Conservation (phyloP, 2,329 filamentous ascomycete species). For the Stagonosporopsis cucurbitacearum region DNA sequence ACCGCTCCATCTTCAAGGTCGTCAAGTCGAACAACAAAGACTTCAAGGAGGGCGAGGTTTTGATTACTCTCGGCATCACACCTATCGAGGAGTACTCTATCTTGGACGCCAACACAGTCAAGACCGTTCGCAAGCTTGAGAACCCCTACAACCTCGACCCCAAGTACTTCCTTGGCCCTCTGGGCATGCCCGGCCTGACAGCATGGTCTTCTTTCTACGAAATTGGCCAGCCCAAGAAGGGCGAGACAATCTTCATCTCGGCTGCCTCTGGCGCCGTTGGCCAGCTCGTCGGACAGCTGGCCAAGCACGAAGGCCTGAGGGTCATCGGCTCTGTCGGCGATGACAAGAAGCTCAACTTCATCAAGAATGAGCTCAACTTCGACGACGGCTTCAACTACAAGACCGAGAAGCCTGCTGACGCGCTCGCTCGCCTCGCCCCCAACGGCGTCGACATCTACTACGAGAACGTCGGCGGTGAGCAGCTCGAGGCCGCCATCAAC, state of each 20-base stretch:
- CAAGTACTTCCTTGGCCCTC: constrained; percentile 73
- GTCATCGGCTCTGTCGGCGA: constrained; percentile 83
- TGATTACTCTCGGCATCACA: constrained; percentile 59
- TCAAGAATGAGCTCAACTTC: constrained; percentile 72
- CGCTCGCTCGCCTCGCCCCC: constrained; percentile 73
- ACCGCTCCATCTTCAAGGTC: constrained; percentile 69
- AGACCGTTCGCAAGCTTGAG: constrained; percentile 62
- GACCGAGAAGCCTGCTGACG: constrained; percentile 73
- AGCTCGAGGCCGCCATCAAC: constrained; percentile 71
- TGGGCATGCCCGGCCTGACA: constrained; percentile 81
- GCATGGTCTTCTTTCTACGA: constrained; percentile 77
- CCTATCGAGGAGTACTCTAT: constrained; percentile 73
- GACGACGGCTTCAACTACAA: constrained; percentile 88
- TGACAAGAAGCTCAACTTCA: constrained; percentile 80
- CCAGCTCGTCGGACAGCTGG: constrained; percentile 81
- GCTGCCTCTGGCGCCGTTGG: constrained; percentile 83
- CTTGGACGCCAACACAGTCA: constrained; percentile 57
- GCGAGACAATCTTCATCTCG: constrained; percentile 82
- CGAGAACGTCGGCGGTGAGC: constrained; percentile 80
- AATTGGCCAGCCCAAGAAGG: constrained; percentile 76
- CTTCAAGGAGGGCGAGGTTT: constrained; percentile 71
- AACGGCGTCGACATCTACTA: constrained; percentile 84
- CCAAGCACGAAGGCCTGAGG: constrained; percentile 78
- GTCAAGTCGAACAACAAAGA: constrained; percentile 70
- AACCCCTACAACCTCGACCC: constrained; percentile 73